phyloP scores from a whole-genome alignment of 2,329 filamentous ascomycete genomes.

The Simplicillium aogashimaense region DNA sequence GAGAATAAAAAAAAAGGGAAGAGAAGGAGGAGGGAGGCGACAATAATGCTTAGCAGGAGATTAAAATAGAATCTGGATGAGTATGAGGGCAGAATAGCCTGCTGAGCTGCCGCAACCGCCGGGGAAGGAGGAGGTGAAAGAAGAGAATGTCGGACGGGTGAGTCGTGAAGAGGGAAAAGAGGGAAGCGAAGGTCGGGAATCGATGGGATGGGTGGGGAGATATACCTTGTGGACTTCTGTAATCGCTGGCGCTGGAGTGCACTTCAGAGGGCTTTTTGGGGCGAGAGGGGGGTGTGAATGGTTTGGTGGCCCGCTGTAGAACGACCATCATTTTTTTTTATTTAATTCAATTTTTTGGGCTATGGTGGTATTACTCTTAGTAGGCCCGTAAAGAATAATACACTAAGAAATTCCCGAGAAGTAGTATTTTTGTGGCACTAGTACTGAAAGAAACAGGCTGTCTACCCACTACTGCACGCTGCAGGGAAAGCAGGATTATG shows the following conservation, averaged over 20 bases:
- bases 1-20: conserved; percentile 7
- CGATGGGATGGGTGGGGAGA: conserved; percentile 37
- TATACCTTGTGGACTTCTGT: conserved; percentile 10
- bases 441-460: too few species aligned
- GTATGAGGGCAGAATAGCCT: conserved; percentile 35
- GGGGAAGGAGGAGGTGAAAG: conserved; percentile 23
- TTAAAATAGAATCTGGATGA: conserved; percentile 32
- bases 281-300: conserved; percentile 7
- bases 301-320: neutral
- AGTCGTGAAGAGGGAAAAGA: conserved; percentile 40
- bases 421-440: too few species aligned
- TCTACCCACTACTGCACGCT: too few species aligned
- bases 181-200: conserved; percentile 31
- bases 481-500: too few species aligned
- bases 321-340: too few species aligned
- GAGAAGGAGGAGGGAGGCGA: conserved; percentile 20
- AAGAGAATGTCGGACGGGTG: conserved; percentile 49
- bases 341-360: too few species aligned
- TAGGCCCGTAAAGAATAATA: too few species aligned
- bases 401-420: too few species aligned
- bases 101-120: conserved; percentile 44
- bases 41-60: conserved; percentile 5
- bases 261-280: conserved; percentile 4
- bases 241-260: too few species aligned
- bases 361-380: too few species aligned